These are phyloP conservation scores for Oryza meridionalis DNA, from an alignment of 176 grass and related monocot species.

Conservation along the genomic window DNA sequence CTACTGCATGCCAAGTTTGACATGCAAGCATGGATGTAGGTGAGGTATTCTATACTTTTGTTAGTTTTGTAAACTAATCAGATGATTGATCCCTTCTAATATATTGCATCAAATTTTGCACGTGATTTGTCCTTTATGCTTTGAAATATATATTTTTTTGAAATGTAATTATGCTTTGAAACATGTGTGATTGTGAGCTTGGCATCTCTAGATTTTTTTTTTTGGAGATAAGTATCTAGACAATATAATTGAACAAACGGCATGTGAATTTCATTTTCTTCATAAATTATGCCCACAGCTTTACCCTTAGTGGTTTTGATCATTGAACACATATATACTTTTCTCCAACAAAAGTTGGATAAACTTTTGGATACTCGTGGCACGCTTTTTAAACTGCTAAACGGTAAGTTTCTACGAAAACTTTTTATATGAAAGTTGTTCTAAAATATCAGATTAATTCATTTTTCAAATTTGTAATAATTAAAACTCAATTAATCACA, in stretches of 20 bases:
- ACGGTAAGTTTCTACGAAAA: no score
- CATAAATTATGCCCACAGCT: background rate
- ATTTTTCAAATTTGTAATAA: no score
- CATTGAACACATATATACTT: background rate
- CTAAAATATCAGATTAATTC: no score
- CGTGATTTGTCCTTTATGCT: slow-evolving; percentile 9
- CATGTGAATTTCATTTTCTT: background rate
- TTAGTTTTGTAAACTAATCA: background rate
- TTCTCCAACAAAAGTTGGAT: no score
- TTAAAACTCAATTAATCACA: no score
- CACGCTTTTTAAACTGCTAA: no score
- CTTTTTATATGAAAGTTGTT: no score
- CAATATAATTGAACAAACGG: background rate
- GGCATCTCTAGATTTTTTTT: background rate
- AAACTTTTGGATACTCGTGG: no score
- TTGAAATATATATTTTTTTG: background rate
- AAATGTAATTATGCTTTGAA: background rate
- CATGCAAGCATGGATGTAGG: background rate
- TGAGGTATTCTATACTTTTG: background rate
- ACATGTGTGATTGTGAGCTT: background rate
- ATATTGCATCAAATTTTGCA: slow-evolving; percentile 14
- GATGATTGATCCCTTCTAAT: background rate
- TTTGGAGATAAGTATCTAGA: background rate
- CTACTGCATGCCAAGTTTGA: slow-evolving; percentile 36
- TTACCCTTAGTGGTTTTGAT: background rate